Evolutionary conservation across 257 asterid genomes (phyloP), one percentile per base, ranked within the genome.

Genomic region (Nicotiana undulata): DNA sequence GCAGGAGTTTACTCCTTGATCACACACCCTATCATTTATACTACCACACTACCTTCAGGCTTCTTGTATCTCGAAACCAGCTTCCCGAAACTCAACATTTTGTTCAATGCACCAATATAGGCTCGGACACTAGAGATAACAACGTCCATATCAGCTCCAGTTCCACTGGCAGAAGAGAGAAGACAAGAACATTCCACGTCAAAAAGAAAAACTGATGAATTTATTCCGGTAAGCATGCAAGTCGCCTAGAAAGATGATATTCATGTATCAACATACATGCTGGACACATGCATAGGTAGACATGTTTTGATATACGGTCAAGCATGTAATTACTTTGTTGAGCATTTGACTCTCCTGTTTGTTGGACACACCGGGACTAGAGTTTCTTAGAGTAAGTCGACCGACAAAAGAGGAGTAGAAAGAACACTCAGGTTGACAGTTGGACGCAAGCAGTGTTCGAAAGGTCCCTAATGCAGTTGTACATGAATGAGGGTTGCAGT

Each of bases 71-170:
- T 49, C 2, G 82, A 79, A 9, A 64, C 77, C 29, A 79, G 55
- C 75, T 84, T 83, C 77, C 79, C 80, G 66, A 90, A 89, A 53
- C 97, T 92, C 51, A 92, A 22, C 74, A 91, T 86, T 94, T 93
- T 95, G 94, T 95, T 95, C 63, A 95, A 89, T 59, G 99, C 98
- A 77, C 97, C 97, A 53, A 92, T 72, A 56, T 95, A 95, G 44
- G 99, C 99, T 74, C 99, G 89, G 59, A 93, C 88, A 60, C 99
- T 93, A 6, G 99, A 95, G 74, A 95, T 88, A 29, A 92, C 98
- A n/a, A 95, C 90, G 82, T 95, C 99, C 98, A 93, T 89, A 52
- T 90, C 86, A 5, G 97, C 96, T 65, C 98, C 98, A 22, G 90
- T 93, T 77, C 98, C 99, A 84, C 99, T 95, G 88, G 60, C 52